Base-by-base conservation (phyloP, 805 yeast species). In the Schwanniomyces polymorphus region DNA sequence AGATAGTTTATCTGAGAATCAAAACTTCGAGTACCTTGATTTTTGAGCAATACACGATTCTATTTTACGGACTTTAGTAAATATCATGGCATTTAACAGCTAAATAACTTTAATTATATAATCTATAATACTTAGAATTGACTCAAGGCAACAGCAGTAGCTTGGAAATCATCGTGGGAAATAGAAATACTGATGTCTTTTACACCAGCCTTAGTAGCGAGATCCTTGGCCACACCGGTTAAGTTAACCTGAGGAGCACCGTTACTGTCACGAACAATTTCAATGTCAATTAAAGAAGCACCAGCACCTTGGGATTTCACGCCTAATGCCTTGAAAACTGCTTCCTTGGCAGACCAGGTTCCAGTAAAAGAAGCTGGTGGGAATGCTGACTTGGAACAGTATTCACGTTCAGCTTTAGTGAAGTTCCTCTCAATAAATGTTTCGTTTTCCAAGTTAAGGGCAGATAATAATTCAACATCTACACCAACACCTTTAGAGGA, bases 341-440 rank as follows among this genome's bases (percentile, higher is more conserved):
- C 99, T 75, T 94, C 99, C 74, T 94, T 94, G 39, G 99, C 99
- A 27, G 97, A 89, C 99, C 99, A 94, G 38, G 96, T 87, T 41
- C 99, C 99, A 25, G 99, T 91, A 70, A 80, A 94, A 3, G 97
- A 89, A 11, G 98, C 89, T 61, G 83, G 87, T 43, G 94, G 88
- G 55, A 79, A 78, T 38, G 97, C 77, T 27, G 97, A 83, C 28
- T 74, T 63, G 50, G 68, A 56, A 68, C 97, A 91, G 78, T 94
- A 94, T 29, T 73, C 75, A 56, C 85, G 84, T 76, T 94, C 99
- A 14, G 70, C 75, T 7, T 65, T 74, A 39, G 98, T 91, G 79
- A 91, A 94, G 78, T 94, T 94, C 65, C 98, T 84, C 69, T 86
- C 91, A 49, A 95, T 65, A 69, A 94, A 94, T 18, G 97, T 92